Conservation (phyloP, 2,329 filamentous ascomycete genomes). For the Hypoxylon sp. region DNA sequence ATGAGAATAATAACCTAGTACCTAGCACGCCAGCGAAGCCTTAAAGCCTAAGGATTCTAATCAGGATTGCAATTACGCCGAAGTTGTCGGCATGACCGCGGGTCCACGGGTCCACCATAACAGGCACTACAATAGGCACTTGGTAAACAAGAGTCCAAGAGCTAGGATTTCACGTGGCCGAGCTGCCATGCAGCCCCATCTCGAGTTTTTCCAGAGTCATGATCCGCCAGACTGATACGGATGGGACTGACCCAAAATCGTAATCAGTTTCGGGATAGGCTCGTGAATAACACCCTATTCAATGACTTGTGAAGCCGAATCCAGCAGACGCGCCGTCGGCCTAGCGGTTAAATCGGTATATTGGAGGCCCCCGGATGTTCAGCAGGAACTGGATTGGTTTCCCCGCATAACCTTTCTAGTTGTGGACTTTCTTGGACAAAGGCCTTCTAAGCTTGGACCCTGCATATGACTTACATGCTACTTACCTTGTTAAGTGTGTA, state of each 20-base stretch:
- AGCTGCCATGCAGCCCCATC: constrained; percentile 31
- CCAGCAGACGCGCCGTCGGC: constrained; percentile 26
- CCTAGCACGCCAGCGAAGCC: neutral
- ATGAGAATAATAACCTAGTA: neutral
- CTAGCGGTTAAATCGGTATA: constrained; percentile 43
- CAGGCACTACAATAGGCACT: neutral
- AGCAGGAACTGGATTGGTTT: constrained; percentile 17
- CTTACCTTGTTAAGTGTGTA: neutral
- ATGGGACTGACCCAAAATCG: constrained; percentile 13
- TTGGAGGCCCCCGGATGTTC: constrained; percentile 22
- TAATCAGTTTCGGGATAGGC: constrained; percentile 14
- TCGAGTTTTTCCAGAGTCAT: constrained; percentile 17
- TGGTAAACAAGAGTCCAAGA: constrained; percentile 11
- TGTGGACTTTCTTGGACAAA: neutral
- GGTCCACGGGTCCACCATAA: constrained; percentile 29
- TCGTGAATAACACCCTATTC: neutral
- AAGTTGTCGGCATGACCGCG: constrained; percentile 38
- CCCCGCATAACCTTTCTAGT: constrained; percentile 29
- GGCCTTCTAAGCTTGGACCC: constrained; percentile 28
- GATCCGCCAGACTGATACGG: constrained; percentile 24
- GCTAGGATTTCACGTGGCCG: constrained; percentile 35
- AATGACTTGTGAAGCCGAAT: constrained; percentile 37
- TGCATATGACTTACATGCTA: constrained; percentile 37
- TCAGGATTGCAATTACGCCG: constrained; percentile 15
- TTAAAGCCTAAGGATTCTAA: neutral